Percentiles rank a stretch among this genome's conserved stretches.
Evolutionary conservation across 1,139 yeast species (phyloP).

Genomic region (Yamadazyma sp.): DNA sequence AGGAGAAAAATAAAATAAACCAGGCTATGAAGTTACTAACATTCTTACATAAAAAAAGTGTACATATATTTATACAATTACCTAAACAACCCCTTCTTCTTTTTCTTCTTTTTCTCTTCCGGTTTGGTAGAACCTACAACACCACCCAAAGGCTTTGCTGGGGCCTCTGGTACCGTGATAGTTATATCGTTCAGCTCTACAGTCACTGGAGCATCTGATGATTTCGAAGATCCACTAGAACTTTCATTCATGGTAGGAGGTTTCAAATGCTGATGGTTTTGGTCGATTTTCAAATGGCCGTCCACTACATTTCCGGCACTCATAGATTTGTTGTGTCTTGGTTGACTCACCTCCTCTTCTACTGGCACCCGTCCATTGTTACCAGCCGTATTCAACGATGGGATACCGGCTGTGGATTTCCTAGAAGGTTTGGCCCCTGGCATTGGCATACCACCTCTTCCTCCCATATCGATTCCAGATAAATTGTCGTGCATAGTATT

Average conservation of each 20-base stretch:
- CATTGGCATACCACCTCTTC: constrained; percentile 53
- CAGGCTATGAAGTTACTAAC: too few species aligned
- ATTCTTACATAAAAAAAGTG: neutral
- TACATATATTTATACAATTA: constrained; percentile 13
- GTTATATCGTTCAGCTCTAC: constrained; percentile 18
- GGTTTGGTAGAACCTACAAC: constrained; percentile 21
- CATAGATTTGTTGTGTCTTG: constrained; percentile 12
- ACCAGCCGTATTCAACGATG: constrained; percentile 5
- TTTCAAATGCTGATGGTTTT: constrained; percentile 19
- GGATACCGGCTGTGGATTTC: constrained; percentile 16
- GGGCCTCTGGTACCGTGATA: constrained; percentile 11
- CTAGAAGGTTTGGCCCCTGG: constrained; percentile 20
- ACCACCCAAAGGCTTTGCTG: constrained; percentile 38
- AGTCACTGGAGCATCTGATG: constrained; percentile 30
- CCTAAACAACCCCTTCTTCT: constrained; percentile 39
- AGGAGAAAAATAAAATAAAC: too few species aligned
- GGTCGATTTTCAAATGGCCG: constrained; percentile 8
- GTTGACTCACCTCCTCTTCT: constrained; percentile 4
- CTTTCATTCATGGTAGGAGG: constrained; percentile 28
- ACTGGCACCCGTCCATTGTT: neutral
- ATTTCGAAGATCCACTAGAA: constrained; percentile 29
- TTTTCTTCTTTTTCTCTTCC: constrained; percentile 26
- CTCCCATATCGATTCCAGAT: constrained; percentile 46
- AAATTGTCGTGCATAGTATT: constrained; percentile 33
- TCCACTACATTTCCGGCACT: constrained; percentile 14